phyloP scores from a whole-genome alignment of 768 basidiomycete genomes.

The Boletus rubroflammeus region DNA sequence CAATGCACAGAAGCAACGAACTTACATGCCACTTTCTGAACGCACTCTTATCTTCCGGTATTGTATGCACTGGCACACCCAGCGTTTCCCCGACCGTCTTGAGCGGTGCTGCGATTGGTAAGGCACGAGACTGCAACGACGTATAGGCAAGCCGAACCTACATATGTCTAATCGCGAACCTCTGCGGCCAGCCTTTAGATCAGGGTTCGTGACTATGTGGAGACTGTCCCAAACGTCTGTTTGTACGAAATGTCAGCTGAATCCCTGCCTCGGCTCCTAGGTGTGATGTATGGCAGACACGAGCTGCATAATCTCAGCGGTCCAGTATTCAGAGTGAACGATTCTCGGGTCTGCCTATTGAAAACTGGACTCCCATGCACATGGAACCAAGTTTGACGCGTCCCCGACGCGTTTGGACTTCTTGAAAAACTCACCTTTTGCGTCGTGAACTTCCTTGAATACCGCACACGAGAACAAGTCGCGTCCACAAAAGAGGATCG shows the following conservation, averaged over 20 bases:
- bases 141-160: constrained; percentile 20
- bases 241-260: constrained; percentile 10
- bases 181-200: constrained; percentile 59
- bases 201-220: constrained; percentile 68
- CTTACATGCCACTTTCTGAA: constrained; percentile 66
- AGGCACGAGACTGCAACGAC: background rate
- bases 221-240: constrained; percentile 77
- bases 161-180: constrained; percentile 55
- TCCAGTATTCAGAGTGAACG: background rate
- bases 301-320: background rate
- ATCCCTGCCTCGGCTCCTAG: background rate
- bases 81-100: constrained; percentile 54
- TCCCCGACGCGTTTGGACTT: background rate
- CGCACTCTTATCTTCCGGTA: constrained; percentile 56
- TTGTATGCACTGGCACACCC: constrained; percentile 51
- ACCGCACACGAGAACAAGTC: constrained; percentile 84
- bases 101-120: constrained; percentile 57
- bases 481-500: constrained; percentile 85
- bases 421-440: constrained; percentile 47
- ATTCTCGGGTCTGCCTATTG: background rate
- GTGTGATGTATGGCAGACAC: background rate
- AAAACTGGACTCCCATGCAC: background rate
- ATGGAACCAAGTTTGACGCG: background rate
- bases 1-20: constrained; percentile 2
- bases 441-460: constrained; percentile 57